These are phyloP conservation scores for Xylariaceae sp. DNA, from an alignment of 2,329 filamentous ascomycete species.

Conservation along the genomic window DNA sequence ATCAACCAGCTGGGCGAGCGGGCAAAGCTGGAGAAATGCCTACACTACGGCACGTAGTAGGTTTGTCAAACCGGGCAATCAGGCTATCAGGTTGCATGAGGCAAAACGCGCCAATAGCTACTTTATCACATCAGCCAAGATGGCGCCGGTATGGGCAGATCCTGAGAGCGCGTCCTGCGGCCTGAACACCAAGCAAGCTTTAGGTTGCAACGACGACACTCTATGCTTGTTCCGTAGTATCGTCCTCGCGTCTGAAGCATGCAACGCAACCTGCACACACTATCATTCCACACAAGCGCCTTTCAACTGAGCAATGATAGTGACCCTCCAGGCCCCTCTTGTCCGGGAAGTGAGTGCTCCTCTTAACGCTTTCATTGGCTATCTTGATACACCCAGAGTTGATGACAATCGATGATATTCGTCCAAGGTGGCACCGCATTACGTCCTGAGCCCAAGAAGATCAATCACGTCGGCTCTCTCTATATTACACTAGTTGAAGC, in stretches of 20 bases:
- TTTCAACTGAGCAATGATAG: constrained; percentile 24
- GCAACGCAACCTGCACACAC: constrained; percentile 27
- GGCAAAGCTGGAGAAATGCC: neutral
- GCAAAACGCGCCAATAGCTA: constrained; percentile 24
- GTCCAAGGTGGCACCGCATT: constrained; percentile 40
- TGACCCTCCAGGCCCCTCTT: constrained; percentile 17
- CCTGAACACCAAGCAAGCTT: constrained; percentile 25
- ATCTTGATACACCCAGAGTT: constrained; percentile 30
- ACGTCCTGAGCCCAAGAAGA: constrained; percentile 30
- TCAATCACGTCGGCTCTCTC: constrained; percentile 34
- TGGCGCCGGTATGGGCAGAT: constrained; percentile 31
- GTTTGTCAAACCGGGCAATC: constrained; percentile 24
- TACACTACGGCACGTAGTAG: constrained; percentile 9
- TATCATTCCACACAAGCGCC: constrained; percentile 24
- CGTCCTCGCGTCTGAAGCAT: constrained; percentile 26
- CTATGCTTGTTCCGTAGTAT: constrained; percentile 26
- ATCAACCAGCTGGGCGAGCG: constrained; percentile 14
- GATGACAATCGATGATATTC: constrained; percentile 40
- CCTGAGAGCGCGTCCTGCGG: constrained; percentile 26
- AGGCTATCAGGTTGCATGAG: constrained; percentile 29
- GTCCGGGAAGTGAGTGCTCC: constrained; percentile 20
- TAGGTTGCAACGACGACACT: constrained; percentile 28
- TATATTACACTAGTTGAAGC: constrained; percentile 15
- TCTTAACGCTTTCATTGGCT: constrained; percentile 33
- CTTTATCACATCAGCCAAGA: constrained; percentile 21